Evolutionary conservation across 2,329 filamentous ascomycete species (phyloP).

Genomic region (Aspergillus flavus): DNA sequence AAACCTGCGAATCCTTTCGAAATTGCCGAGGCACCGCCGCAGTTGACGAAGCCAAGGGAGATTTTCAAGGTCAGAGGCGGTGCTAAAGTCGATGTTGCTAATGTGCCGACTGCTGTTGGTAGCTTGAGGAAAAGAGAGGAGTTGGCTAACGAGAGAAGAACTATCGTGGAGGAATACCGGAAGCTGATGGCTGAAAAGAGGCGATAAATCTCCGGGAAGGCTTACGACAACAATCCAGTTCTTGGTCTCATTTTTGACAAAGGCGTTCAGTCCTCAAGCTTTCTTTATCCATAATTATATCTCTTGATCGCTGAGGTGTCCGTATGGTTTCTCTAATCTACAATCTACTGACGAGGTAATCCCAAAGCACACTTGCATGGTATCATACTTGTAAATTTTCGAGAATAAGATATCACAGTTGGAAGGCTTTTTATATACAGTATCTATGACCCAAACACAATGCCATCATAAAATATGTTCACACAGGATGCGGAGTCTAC

Average conservation of each 20-base stretch:
- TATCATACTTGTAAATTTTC: conserved; percentile 1
- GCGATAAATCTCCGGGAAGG: conserved; percentile 15
- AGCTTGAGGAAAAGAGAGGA: conserved; percentile 74
- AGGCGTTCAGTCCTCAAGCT: neutral
- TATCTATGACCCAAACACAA: conserved; percentile 15
- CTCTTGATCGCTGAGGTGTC: neutral
- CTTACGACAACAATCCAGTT: neutral
- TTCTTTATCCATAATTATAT: neutral
- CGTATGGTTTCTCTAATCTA: neutral
- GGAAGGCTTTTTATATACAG: conserved; percentile 22
- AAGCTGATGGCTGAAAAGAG: conserved; percentile 65
- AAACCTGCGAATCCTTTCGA: conserved; percentile 43
- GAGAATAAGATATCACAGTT: neutral
- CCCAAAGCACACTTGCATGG: neutral
- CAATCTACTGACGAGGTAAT: neutral
- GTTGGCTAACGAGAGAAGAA: conserved; percentile 67
- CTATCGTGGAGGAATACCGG: conserved; percentile 74
- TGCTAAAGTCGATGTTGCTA: conserved; percentile 66
- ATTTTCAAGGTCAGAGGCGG: conserved; percentile 67
- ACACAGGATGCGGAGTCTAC: conserved; percentile 8
- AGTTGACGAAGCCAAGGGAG: conserved; percentile 64
- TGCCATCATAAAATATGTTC: conserved; percentile 15
- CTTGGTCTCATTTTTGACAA: neutral
- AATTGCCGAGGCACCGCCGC: conserved; percentile 75
- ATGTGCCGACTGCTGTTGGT: conserved; percentile 69